Conservation (phyloP, 2,329 filamentous ascomycete genomes). For the Hypoxylon sp. region DNA sequence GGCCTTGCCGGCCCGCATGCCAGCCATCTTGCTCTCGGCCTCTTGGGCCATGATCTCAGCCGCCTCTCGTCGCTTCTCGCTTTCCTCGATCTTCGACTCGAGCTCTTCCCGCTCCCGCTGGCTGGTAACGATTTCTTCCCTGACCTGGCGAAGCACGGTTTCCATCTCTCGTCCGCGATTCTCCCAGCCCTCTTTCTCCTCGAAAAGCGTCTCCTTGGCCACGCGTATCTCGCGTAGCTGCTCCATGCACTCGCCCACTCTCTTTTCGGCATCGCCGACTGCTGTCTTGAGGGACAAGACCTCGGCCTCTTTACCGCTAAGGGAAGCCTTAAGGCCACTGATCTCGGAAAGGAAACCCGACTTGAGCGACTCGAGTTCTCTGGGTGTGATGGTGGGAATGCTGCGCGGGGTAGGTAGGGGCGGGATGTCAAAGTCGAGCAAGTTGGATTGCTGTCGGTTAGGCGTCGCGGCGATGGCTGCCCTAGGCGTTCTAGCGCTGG, state of each 20-base stretch:
- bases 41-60: conserved; percentile 79
- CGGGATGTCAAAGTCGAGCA: conserved; percentile 93
- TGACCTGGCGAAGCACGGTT: conserved; percentile 77
- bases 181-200: conserved; percentile 85
- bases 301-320: conserved; percentile 93
- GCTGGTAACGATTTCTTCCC: conserved; percentile 78
- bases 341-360: conserved; percentile 92
- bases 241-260: conserved; percentile 87
- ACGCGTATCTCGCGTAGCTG: conserved; percentile 79
- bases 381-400: conserved; percentile 86
- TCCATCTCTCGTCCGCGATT: conserved; percentile 87
- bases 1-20: conserved; percentile 70
- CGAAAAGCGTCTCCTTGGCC: conserved; percentile 73
- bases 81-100: conserved; percentile 76
- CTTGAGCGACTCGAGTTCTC: conserved; percentile 92
- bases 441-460: conserved; percentile 66
- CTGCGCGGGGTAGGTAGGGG: conserved; percentile 91
- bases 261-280: conserved; percentile 87
- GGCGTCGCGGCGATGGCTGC: conserved; percentile 53
- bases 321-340: conserved; percentile 87
- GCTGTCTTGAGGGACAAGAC: conserved; percentile 86
- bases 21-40: conserved; percentile 77
- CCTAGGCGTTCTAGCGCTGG: conserved; percentile 53
- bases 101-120: conserved; percentile 85
- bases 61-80: conserved; percentile 75